These are phyloP conservation scores for Trypanosoma mega DNA, from an alignment of 208 protist genomes.

Conservation along the genomic window DNA sequence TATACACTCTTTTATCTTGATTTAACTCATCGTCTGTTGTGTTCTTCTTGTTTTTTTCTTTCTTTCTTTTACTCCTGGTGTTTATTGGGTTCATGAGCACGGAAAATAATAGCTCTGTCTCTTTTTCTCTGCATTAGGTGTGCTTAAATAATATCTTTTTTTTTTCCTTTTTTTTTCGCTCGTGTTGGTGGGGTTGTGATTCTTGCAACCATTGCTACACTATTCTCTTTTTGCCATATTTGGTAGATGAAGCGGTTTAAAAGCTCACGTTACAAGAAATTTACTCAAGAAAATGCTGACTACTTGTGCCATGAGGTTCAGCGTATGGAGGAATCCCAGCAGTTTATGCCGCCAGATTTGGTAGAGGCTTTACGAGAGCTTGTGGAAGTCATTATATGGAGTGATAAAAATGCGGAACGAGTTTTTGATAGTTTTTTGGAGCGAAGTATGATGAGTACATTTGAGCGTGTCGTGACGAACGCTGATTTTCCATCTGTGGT, in stretches of 20 bases:
- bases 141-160: too few species aligned
- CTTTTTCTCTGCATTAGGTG: too few species aligned
- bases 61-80: too few species aligned
- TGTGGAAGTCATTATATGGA: conserved; percentile 81
- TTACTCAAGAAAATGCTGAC: conserved; percentile 56
- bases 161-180: conserved; percentile 19
- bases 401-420: conserved; percentile 64
- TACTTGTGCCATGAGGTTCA: conserved; percentile 55
- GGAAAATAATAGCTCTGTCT: too few species aligned
- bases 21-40: too few species aligned
- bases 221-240: background rate
- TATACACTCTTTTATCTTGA: too few species aligned
- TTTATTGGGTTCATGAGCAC: too few species aligned
- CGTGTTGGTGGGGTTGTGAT: conserved; percentile 1
- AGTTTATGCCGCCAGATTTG: conserved; percentile 20
- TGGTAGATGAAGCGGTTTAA: conserved; percentile 18
- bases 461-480: conserved; percentile 74
- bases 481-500: conserved; percentile 38
- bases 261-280: conserved; percentile 24
- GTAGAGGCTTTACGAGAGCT: conserved; percentile 50
- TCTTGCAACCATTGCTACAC: conserved; percentile 3
- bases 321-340: conserved; percentile 27
- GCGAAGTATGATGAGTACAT: conserved; percentile 56
- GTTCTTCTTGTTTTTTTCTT: too few species aligned
- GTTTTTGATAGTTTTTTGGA: conserved; percentile 74